Evolutionary conservation across 257 asterid species (phyloP), one percentile per base, ranked within the genome.

Genomic region (Salvia splendens): DNA sequence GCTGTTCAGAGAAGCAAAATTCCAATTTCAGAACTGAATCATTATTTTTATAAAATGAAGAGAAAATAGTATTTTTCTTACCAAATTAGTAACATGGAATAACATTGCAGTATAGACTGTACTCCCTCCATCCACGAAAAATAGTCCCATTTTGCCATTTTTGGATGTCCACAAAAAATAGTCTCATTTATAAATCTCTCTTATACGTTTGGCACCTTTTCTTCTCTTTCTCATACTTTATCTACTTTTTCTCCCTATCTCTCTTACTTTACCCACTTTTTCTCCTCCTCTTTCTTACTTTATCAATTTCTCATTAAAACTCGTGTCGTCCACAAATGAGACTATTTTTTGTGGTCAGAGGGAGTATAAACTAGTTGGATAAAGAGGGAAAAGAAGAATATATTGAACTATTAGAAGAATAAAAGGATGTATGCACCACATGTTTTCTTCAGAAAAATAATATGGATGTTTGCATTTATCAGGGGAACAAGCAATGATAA

Each of bases 401-500:
- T 24, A 1, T 30, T 30, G 60, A 8, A 43, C 15, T 30, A 40
- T 36, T 43, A 50, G 67, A 65, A 73, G 42, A 72, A 61, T 46
- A 57, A 41, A 59, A 20, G 62, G 68, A 40, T 70, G 73, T 69
- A 46, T 14, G 55, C 16, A 65, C 69, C 12, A 33, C 50, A 53
- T 14, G 52, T 54, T 63, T 77, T 52, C 65, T 35, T 55, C 52
- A 35, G 20, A 69, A 61, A 59, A 52, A 71, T 32, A 15, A 63
- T 63, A 69, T 38, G 56, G 96, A 82, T 94, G 97, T 65, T 94
- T 91, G 81, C 99, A 94, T 74, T 94, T 94, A 79, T 94, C 99
- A 59, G 99, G 99, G 81, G 99, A 81, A 94, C 99, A 75, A 94
- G 90, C 81, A 94, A 84, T 56, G 99, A 94, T 69, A 94, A 56